Conservation (phyloP, 495 filamentous ascomycete species). For the Chaetomium tenue region DNA sequence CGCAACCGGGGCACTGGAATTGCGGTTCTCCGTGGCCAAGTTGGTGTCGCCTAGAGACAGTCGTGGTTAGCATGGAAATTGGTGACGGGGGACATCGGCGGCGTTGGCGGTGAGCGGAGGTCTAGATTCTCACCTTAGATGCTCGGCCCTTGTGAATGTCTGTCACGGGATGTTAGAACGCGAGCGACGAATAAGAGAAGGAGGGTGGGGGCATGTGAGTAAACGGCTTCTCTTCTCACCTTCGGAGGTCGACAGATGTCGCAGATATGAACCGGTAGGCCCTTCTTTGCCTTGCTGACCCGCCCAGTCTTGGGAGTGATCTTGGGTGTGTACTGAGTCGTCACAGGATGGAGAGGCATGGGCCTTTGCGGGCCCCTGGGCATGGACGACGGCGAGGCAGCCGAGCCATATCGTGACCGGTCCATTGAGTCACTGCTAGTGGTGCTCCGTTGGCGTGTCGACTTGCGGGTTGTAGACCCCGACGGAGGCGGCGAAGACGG, state of each 20-base stretch:
- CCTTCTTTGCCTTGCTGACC: constrained; percentile 81
- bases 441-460: constrained; percentile 43
- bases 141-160: constrained; percentile 85
- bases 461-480: constrained; percentile 24
- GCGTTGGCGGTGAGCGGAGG: not conserved
- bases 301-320: constrained; percentile 71
- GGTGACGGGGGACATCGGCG: not conserved
- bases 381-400: constrained; percentile 36
- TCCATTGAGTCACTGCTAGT: constrained; percentile 51
- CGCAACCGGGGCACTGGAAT: constrained; percentile 65
- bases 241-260: constrained; percentile 62
- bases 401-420: constrained; percentile 39
- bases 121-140: constrained; percentile 59
- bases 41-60: constrained; percentile 70
- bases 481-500: constrained; percentile 20
- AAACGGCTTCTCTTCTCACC: constrained; percentile 41
- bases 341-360: constrained; percentile 35
- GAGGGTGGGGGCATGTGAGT: constrained; percentile 5
- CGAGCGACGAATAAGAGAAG: not conserved
- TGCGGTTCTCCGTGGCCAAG: constrained; percentile 75
- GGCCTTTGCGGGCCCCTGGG: constrained; percentile 39
- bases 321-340: constrained; percentile 47
- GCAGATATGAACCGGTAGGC: constrained; percentile 74
- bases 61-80: constrained; percentile 19
- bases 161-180: constrained; percentile 35